phyloP scores from a whole-genome alignment of 1,284 basidiomycete species.

The Rhizopogon parksii region DNA sequence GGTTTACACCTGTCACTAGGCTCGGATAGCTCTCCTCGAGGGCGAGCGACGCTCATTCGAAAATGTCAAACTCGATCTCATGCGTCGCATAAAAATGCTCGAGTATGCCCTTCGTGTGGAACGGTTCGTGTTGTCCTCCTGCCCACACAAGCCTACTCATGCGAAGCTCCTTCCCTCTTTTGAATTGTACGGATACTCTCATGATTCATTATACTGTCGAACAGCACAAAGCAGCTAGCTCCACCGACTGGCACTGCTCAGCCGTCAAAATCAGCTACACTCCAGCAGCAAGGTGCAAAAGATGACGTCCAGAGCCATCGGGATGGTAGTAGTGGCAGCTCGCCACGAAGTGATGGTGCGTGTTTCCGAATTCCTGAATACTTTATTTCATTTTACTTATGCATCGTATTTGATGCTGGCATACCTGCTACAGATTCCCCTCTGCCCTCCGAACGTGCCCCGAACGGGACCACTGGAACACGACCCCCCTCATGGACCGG shows the following conservation, averaged over 20 bases:
- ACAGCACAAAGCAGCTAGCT: constrained; percentile 74
- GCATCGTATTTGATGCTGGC: neutral
- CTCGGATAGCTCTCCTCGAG: constrained; percentile 94
- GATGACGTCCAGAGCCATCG: constrained; percentile 65
- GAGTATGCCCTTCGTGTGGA: constrained; percentile 94
- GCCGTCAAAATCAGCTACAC: constrained; percentile 52
- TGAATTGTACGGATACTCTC: neutral
- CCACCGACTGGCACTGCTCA: constrained; percentile 44
- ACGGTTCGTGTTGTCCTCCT: constrained; percentile 51
- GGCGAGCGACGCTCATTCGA: constrained; percentile 95
- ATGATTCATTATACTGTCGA: neutral
- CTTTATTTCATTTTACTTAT: neutral
- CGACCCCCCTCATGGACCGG: constrained; percentile 54
- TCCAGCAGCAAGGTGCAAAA: constrained; percentile 59
- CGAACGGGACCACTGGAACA: constrained; percentile 47
- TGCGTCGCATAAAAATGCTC: constrained; percentile 97
- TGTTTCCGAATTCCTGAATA: constrained; percentile 10
- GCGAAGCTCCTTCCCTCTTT: constrained; percentile 12
- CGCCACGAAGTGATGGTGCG: constrained; percentile 74
- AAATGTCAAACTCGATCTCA: constrained; percentile 92
- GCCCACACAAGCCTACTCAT: constrained; percentile 11
- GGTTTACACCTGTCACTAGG: constrained; percentile 41
- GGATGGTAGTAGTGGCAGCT: constrained; percentile 70
- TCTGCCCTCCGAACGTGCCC: constrained; percentile 60
- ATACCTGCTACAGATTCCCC: constrained; percentile 51